Conservation (phyloP, 164 flowering plant genomes). For the Chimonanthus praecox region DNA sequence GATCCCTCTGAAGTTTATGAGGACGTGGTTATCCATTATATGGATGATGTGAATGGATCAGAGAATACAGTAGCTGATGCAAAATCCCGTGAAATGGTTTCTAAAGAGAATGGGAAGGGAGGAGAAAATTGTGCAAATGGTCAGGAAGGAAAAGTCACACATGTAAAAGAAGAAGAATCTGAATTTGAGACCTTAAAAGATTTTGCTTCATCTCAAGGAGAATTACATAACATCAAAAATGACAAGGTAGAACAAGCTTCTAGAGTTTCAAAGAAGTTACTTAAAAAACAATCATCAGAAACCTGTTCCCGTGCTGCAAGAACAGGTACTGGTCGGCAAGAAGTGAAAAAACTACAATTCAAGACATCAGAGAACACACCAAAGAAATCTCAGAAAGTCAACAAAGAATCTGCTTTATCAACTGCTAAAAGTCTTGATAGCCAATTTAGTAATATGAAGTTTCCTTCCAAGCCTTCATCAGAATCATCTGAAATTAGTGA, state of each 20-base stretch:
- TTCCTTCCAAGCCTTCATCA: constrained; percentile 42
- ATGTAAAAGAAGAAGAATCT: constrained; percentile 55
- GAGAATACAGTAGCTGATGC: constrained; percentile 29
- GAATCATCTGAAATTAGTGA: constrained; percentile 66
- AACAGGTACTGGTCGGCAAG: constrained; percentile 22
- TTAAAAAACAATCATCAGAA: constrained; percentile 23
- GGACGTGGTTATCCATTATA: constrained; percentile 40
- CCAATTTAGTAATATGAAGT: constrained; percentile 27
- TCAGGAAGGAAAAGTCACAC: constrained; percentile 32
- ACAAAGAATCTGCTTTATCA: constrained; percentile 17
- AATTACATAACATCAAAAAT: constrained; percentile 40
- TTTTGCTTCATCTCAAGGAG: constrained; percentile 66
- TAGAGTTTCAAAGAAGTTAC: constrained; percentile 23
- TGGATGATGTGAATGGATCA: constrained; percentile 52
- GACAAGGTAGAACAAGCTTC: constrained; percentile 37
- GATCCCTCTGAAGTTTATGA: constrained; percentile 47
- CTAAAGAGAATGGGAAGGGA: constrained; percentile 30
- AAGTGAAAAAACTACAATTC: constrained; percentile 21
- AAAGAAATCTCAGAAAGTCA: constrained; percentile 33
- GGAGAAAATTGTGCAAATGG: constrained; percentile 36
- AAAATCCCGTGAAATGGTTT: constrained; percentile 26
- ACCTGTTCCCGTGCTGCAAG: constrained; percentile 18
- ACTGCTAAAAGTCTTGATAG: constrained; percentile 17
- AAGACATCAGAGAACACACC: constrained; percentile 23
- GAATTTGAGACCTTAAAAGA: constrained; percentile 60